Evolutionary conservation across 1,284 basidiomycete genomes (phyloP).

Genomic region (Ceratobasidium sp.): DNA sequence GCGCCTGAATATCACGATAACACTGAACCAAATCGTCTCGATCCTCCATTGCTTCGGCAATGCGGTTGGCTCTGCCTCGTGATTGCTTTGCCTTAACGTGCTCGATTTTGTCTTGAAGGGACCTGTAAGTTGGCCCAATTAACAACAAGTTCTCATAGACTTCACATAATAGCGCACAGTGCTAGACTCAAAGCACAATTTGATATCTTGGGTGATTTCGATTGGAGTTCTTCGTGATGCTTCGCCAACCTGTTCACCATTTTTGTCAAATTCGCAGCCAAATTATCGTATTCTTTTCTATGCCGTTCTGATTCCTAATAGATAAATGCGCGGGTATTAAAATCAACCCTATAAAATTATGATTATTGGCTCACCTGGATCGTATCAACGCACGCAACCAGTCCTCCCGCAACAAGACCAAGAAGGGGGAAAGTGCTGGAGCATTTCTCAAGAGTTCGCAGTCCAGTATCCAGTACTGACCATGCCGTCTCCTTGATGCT

Average conservation of each 20-base stretch:
- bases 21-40: background rate
- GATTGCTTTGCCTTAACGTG: background rate
- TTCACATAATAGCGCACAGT: background rate
- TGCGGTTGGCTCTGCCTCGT: background rate
- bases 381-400: background rate
- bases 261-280: background rate
- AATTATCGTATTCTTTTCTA: background rate
- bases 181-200: background rate
- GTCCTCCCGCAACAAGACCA: background rate
- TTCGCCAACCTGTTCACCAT: background rate
- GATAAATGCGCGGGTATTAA: background rate
- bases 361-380: background rate
- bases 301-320: background rate
- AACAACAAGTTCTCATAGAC: background rate
- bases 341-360: background rate
- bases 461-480: background rate
- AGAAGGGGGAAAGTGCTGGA: background rate
- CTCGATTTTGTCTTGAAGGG: background rate
- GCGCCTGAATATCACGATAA: constrained; percentile 7
- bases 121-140: background rate
- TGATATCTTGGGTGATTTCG: background rate
- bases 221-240: background rate
- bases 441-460: background rate
- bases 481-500: background rate
- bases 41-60: background rate